A percentile compares a stretch with the other conserved stretches of the same genome.
phyloP scores from a whole-genome alignment of 352 stramenopile species.

The Pythium coloratum region DNA sequence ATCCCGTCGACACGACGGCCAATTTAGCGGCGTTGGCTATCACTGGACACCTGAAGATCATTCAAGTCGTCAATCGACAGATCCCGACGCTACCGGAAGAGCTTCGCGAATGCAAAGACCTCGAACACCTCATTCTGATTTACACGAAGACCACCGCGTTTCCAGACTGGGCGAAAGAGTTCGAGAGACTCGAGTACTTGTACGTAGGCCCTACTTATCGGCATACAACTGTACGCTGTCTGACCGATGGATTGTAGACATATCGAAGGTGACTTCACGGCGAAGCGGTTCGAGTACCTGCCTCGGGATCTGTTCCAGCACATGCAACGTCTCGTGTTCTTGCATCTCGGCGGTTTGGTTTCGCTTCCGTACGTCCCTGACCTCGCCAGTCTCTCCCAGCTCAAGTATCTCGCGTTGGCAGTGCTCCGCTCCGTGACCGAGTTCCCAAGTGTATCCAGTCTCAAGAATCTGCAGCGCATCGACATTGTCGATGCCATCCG shows the following conservation, averaged over 20 bases:
- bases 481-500: slow-evolving; percentile 6
- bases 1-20: slow-evolving; percentile 15
- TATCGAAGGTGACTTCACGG: slow-evolving; percentile 17
- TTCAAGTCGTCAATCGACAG: slow-evolving; percentile 26
- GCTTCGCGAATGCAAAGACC: slow-evolving; percentile 3
- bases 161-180: slow-evolving; percentile 24
- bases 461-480: not conserved
- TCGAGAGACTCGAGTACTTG: slow-evolving; percentile 22
- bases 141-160: slow-evolving; percentile 22
- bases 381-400: not conserved
- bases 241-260: not conserved
- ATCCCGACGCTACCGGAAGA: slow-evolving; percentile 10
- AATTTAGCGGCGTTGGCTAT: slow-evolving; percentile 12
- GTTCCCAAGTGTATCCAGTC: not conserved
- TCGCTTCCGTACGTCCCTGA: slow-evolving; percentile 13
- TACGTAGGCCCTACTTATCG: not conserved
- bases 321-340: slow-evolving; percentile 18
- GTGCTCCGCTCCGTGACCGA: slow-evolving; percentile 10
- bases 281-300: slow-evolving; percentile 1
- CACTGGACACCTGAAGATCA: slow-evolving; percentile 15
- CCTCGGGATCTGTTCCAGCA: slow-evolving; percentile 10
- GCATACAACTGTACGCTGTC: not conserved
- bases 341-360: slow-evolving; percentile 12
- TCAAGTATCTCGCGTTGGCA: slow-evolving; percentile 12
- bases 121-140: slow-evolving; percentile 27